These are phyloP conservation scores for Trichoderma brevicompactum DNA, from an alignment of 2,329 filamentous ascomycete genomes.

Conservation along the genomic window DNA sequence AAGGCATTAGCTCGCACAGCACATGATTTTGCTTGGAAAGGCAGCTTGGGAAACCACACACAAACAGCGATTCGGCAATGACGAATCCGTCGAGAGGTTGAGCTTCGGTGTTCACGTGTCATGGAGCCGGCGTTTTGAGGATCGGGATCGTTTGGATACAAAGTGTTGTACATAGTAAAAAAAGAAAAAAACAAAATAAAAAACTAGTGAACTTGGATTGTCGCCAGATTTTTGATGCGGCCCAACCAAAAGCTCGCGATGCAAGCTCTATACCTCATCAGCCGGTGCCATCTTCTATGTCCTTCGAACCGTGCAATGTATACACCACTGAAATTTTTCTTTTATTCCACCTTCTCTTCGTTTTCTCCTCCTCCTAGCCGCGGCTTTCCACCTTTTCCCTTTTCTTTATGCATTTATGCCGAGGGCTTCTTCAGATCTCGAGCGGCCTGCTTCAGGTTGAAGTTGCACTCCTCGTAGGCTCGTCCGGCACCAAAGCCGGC, in stretches of 20 bases:
- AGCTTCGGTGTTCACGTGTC: constrained; percentile 25
- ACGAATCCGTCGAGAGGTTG: background rate
- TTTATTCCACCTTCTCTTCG: background rate
- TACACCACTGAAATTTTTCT: constrained; percentile 16
- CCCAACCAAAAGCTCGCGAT: constrained; percentile 18
- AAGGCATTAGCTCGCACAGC: constrained; percentile 29
- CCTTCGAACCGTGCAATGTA: constrained; percentile 21
- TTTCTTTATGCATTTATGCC: constrained; percentile 40
- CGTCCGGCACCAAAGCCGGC: constrained; percentile 94
- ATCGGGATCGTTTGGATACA: constrained; percentile 22
- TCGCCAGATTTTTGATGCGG: constrained; percentile 27
- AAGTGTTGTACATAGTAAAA: constrained; percentile 43
- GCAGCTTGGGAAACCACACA: constrained; percentile 31
- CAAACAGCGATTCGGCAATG: constrained; percentile 9
- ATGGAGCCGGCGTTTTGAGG: constrained; percentile 19
- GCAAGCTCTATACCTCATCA: constrained; percentile 30
- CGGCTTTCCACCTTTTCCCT: background rate
- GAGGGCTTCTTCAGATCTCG: constrained; percentile 59
- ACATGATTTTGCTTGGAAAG: constrained; percentile 13
- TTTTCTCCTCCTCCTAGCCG: background rate
- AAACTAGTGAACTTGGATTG: constrained; percentile 38
- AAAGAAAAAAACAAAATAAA: constrained; percentile 18
- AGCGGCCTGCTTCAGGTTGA: constrained; percentile 67
- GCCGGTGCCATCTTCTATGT: constrained; percentile 31
- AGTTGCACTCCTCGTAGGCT: constrained; percentile 98